Evolutionary conservation across 768 basidiomycete species (phyloP).

Genomic region (Gymnopilus junonius): DNA sequence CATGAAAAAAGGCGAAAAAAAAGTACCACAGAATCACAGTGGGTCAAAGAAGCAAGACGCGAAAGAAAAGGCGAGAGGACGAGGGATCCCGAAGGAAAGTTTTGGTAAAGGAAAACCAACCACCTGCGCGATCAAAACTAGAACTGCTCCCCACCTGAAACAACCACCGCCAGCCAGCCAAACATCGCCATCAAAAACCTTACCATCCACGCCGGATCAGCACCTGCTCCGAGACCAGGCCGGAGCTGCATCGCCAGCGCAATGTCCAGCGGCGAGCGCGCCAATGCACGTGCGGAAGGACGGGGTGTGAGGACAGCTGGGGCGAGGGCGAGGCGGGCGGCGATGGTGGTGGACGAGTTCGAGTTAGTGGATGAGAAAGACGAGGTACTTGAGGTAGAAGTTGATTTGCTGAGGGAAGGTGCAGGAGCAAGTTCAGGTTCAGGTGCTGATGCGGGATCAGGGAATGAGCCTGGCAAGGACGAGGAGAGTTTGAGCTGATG

Average conservation of each 20-base stretch:
- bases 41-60: no score
- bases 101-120: neutral
- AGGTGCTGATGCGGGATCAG: constrained; percentile 17
- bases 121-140: neutral
- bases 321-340: constrained; percentile 10
- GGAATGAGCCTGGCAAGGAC: constrained; percentile 35
- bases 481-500: constrained; percentile 16
- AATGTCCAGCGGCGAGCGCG: constrained; percentile 59
- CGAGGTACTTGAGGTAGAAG: constrained; percentile 1
- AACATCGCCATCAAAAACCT: constrained; percentile 80
- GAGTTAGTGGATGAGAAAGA: constrained; percentile 10
- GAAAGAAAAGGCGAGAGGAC: neutral
- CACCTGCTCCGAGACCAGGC: constrained; percentile 69
- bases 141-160: constrained; percentile 41
- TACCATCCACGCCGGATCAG: constrained; percentile 81
- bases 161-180: constrained; percentile 73
- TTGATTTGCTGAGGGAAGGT: neutral
- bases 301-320: constrained; percentile 5
- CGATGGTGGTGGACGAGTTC: constrained; percentile 9
- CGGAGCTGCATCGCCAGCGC: constrained; percentile 81
- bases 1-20: constrained; percentile 4
- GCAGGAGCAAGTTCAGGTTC: no score
- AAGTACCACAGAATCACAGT: no score
- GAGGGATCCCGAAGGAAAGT: neutral
- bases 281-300: constrained; percentile 24